These are phyloP conservation scores for Aspergillus biplanus DNA, from an alignment of 495 filamentous ascomycete genomes.

Conservation along the genomic window DNA sequence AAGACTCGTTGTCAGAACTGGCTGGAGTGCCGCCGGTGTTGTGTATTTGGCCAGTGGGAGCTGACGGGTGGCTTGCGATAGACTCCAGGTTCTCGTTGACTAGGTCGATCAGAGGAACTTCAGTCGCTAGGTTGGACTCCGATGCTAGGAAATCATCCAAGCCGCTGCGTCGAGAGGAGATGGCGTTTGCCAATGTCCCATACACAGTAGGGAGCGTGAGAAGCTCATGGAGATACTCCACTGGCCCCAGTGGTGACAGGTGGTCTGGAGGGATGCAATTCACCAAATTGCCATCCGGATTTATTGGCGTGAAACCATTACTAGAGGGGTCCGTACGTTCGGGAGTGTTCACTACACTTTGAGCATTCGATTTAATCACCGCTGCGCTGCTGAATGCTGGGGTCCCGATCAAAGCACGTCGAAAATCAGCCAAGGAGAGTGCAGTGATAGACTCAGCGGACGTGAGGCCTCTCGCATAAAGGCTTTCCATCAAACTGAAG, in stretches of 20 bases:
- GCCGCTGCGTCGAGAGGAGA: not conserved
- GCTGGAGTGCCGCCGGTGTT: not conserved
- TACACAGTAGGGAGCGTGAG: not conserved
- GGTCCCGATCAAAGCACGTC: not conserved
- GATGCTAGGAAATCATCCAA: not conserved
- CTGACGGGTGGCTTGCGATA: not conserved
- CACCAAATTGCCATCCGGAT: not conserved
- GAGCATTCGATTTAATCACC: not conserved
- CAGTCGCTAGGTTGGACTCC: not conserved
- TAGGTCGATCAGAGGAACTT: not conserved
- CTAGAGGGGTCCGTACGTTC: not conserved
- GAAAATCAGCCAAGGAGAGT: not conserved
- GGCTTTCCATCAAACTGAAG: not conserved
- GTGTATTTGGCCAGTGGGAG: not conserved
- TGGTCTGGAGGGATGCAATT: not conserved
- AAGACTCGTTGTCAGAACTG: not conserved
- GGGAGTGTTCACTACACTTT: not conserved
- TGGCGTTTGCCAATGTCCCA: not conserved
- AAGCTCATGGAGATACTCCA: not conserved
- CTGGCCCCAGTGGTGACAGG: not conserved
- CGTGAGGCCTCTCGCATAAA: not conserved
- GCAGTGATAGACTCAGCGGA: not conserved
- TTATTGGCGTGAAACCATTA: not conserved
- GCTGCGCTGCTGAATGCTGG: not conserved
- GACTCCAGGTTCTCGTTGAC: not conserved